Evolutionary conservation across 208 protist species (phyloP).

Genomic region (Leishmania tropica): DNA sequence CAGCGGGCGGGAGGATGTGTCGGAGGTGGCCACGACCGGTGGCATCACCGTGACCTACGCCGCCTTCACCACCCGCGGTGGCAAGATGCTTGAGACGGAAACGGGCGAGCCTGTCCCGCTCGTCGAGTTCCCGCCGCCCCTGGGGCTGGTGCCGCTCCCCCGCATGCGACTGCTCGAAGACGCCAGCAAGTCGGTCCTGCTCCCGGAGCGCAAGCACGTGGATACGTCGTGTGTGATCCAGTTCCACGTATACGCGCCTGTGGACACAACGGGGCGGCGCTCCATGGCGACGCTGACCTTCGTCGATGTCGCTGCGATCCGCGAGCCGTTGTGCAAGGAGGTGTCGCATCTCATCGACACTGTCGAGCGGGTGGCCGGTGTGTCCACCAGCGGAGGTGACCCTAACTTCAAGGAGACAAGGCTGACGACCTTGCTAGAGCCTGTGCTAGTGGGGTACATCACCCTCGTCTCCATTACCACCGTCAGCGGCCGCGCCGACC

Average conservation of each 20-base stretch:
- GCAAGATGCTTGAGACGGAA: constrained; percentile 64
- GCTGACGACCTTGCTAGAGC: constrained; percentile 78
- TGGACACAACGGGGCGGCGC: constrained; percentile 66
- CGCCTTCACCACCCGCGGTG: constrained; percentile 74
- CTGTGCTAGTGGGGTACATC: constrained; percentile 75
- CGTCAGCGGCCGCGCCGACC: constrained; percentile 73
- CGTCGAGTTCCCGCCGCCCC: constrained; percentile 77
- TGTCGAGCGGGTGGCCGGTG: constrained; percentile 60
- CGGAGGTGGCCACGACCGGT: constrained; percentile 29
- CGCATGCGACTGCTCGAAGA: constrained; percentile 72
- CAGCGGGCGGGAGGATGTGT: constrained; percentile 14
- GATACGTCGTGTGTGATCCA: constrained; percentile 85
- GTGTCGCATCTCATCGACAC: constrained; percentile 74
- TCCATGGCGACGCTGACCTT: constrained; percentile 90
- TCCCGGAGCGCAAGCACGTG: constrained; percentile 70
- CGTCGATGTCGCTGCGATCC: constrained; percentile 81
- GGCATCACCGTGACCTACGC: constrained; percentile 77
- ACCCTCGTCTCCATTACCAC: constrained; percentile 85
- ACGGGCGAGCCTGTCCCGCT: constrained; percentile 59
- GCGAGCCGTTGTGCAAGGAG: constrained; percentile 60
- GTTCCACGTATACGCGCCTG: constrained; percentile 86
- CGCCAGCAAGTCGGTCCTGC: constrained; percentile 54
- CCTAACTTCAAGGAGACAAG: constrained; percentile 66
- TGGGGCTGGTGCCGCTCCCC: constrained; percentile 69
- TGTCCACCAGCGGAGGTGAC: constrained; percentile 48